Evolutionary conservation across 108 stramenopile species (phyloP).

Genomic region (Cyclotella cryptica): DNA sequence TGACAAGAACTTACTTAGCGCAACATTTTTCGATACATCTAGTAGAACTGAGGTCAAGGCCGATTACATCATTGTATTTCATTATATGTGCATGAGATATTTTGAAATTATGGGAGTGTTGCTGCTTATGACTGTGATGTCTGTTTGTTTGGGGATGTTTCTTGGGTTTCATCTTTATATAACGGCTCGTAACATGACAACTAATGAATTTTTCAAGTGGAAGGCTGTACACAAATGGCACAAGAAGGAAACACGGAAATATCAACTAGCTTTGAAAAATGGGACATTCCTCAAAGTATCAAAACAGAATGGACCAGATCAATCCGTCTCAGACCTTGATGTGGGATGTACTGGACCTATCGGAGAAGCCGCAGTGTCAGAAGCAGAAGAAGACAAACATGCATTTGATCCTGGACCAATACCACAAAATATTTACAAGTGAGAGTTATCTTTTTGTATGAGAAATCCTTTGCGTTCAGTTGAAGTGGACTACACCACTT

Average conservation of each 20-base stretch:
- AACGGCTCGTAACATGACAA: conserved; percentile 66
- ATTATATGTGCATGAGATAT: conserved; percentile 66
- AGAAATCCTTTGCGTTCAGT: neutral
- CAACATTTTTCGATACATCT: conserved; percentile 71
- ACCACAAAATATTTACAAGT: conserved; percentile 66
- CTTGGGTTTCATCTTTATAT: conserved; percentile 43
- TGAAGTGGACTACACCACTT: neutral
- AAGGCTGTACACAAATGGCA: conserved; percentile 84
- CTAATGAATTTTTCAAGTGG: too few relatives aligned
- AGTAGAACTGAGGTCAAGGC: conserved; percentile 73
- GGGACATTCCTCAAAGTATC: conserved; percentile 16
- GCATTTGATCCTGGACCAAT: conserved; percentile 79
- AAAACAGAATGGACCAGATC: neutral
- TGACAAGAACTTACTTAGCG: conserved; percentile 66
- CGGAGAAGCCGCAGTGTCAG: conserved; percentile 13
- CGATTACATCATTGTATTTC: conserved; percentile 58
- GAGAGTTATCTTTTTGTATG: neutral
- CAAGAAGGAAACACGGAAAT: conserved; percentile 59
- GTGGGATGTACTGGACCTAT: conserved; percentile 62
- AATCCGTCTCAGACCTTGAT: conserved; percentile 56
- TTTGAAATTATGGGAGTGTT: conserved; percentile 34
- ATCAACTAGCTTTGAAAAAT: conserved; percentile 64
- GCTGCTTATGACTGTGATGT: conserved; percentile 36
- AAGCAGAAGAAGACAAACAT: conserved; percentile 23
- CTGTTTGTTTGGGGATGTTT: conserved; percentile 31